phyloP scores from a whole-genome alignment of 2,329 filamentous ascomycete species.

The Passalora sequoiae region DNA sequence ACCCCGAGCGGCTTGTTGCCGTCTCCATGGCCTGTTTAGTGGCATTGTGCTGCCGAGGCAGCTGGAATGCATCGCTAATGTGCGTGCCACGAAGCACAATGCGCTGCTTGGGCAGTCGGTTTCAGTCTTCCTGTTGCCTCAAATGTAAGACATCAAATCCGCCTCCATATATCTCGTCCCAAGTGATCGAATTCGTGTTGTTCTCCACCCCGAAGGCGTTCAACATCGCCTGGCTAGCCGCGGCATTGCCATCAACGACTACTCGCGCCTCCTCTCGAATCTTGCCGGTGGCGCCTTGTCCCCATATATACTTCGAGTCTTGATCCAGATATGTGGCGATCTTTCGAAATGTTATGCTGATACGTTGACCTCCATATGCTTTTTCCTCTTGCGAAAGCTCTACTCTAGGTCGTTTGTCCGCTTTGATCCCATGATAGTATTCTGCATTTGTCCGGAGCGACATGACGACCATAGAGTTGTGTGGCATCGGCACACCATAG shows the following conservation, averaged over 20 bases:
- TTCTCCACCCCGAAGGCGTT: constrained; percentile 83
- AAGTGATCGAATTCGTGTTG: constrained; percentile 62
- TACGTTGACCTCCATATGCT: constrained; percentile 69
- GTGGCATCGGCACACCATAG: constrained; percentile 69
- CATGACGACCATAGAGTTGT: constrained; percentile 83
- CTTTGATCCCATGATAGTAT: constrained; percentile 89
- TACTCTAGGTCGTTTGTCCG: constrained; percentile 67
- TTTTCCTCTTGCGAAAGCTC: constrained; percentile 68
- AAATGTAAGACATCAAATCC: constrained; percentile 80
- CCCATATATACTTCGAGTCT: constrained; percentile 71
- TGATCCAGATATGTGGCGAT: constrained; percentile 79
- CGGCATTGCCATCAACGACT: constrained; percentile 65
- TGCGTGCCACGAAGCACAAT: background rate
- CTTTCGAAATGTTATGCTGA: constrained; percentile 83
- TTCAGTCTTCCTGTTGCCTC: constrained; percentile 19
- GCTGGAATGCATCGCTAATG: no score
- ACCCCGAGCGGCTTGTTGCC: no score
- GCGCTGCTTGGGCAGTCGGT: background rate
- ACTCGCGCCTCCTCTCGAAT: constrained; percentile 52
- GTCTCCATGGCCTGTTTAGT: no score
- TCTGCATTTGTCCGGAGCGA: constrained; percentile 74
- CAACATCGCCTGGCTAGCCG: constrained; percentile 64
- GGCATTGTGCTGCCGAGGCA: no score
- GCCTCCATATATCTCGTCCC: constrained; percentile 67
- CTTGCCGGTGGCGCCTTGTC: constrained; percentile 78